Evolutionary conservation across 805 yeast species (phyloP), one percentile per base, ranked within the genome.

Genomic region (Cyberlindnera xylosilytica): DNA sequence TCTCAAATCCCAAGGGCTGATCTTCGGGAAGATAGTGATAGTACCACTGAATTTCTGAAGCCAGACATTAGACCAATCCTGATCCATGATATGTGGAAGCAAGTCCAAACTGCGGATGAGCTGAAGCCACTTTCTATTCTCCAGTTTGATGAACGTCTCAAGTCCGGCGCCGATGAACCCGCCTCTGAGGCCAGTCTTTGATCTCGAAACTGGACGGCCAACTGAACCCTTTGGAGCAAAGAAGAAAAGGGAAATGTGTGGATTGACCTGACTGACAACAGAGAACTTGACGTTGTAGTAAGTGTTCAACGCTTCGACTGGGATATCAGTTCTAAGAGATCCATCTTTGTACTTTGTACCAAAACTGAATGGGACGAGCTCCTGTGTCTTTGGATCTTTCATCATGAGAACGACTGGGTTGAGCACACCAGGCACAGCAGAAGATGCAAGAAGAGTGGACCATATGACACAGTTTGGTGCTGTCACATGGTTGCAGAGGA

Each of bases 401-500:
- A 78, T 81, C 89, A 85, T 82, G 41, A 85, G 63, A 13, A 83
- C 88, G 17, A 85, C 90, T 0, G 95, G 95, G 48, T 82, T 81
- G 42, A 85, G 63, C 12, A 85, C 81, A 0, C 93, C 93, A 0
- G 95, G 95, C 7, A 86, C 93, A 0, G 93, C 93, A 5, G 87
- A 76, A 3, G 88, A 81, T 0, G 93, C 93, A 31, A 85, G 63
- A 44, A 85, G 63, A 0, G 89, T 68, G 3, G 87, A 78, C 93
- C 93, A 85, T n/a, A 86, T 80, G 13, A 84, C 79, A 60, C 91
- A 83, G 57, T 83, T 74, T 10, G 93, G 93, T 13, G 90, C 76
- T 0, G 93, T 85, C 45, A 83, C 73, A 53, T 81, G 78, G 53
- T 85, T 85, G 58, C 91, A 82, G 36, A 85, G 64, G 54, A 86